phyloP scores from a whole-genome alignment of 2,329 filamentous ascomycete species.

The Colletotrichum shisoi region DNA sequence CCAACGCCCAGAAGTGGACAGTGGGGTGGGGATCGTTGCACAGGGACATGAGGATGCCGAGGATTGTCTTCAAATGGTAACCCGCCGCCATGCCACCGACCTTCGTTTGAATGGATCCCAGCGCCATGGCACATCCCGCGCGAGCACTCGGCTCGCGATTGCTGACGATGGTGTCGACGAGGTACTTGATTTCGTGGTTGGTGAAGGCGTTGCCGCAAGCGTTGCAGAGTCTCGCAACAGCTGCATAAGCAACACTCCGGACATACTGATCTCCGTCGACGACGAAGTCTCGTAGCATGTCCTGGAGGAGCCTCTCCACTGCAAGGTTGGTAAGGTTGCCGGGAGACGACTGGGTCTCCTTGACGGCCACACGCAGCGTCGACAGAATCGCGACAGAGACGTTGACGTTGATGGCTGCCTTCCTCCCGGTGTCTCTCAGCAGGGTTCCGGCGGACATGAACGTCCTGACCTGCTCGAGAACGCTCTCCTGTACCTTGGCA shows the following conservation, averaged over 20 bases:
- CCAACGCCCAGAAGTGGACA: conserved; percentile 95
- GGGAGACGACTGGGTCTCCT: conserved; percentile 75
- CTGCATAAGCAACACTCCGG: conserved; percentile 83
- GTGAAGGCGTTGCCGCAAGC: conserved; percentile 87
- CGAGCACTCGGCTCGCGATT: conserved; percentile 93
- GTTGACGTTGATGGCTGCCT: conserved; percentile 90
- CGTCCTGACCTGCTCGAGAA: conserved; percentile 89
- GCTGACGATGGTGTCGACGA: conserved; percentile 92
- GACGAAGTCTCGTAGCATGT: conserved; percentile 75
- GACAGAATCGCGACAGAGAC: conserved; percentile 81
- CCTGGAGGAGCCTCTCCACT: conserved; percentile 85
- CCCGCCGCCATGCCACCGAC: conserved; percentile 97
- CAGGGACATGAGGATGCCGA: conserved; percentile 97
- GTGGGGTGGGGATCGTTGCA: conserved; percentile 94
- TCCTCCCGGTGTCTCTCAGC: conserved; percentile 85
- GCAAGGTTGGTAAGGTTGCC: conserved; percentile 78
- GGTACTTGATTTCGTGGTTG: conserved; percentile 84
- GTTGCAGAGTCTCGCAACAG: conserved; percentile 84
- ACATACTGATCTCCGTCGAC: conserved; percentile 86
- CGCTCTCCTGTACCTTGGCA: conserved; percentile 92
- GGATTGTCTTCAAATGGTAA: conserved; percentile 93
- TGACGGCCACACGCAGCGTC: conserved; percentile 82
- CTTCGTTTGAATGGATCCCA: conserved; percentile 92
- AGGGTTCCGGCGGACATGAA: conserved; percentile 83
- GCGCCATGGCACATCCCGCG: conserved; percentile 90